These are phyloP conservation scores for Fusarium sulawesiense DNA, from an alignment of 2,329 filamentous ascomycete species.

Conservation along the genomic window DNA sequence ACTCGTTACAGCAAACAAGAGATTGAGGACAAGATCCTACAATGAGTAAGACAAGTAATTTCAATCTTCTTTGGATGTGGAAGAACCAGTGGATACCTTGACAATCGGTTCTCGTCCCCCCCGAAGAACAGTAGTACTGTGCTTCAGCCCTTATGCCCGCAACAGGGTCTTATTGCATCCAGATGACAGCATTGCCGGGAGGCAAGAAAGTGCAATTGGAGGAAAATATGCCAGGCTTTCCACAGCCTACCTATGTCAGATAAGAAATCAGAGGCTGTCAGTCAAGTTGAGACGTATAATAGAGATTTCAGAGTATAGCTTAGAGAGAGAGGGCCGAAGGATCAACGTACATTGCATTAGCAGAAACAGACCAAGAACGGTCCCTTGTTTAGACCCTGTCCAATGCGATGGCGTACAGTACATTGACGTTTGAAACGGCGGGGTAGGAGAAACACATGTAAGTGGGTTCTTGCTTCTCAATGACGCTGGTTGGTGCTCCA, in stretches of 20 bases:
- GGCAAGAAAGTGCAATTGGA: slow-evolving; percentile 2
- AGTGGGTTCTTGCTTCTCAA: slow-evolving; percentile 8
- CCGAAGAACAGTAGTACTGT: background rate
- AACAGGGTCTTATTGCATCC: slow-evolving; percentile 21
- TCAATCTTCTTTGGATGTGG: background rate
- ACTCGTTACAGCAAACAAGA: background rate
- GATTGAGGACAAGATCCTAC: background rate
- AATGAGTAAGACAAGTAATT: background rate
- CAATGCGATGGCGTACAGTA: slow-evolving; percentile 28
- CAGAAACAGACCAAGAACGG: slow-evolving; percentile 17
- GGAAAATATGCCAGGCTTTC: background rate
- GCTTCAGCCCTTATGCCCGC: background rate
- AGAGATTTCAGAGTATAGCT: background rate
- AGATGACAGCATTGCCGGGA: background rate
- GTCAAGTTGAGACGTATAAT: background rate
- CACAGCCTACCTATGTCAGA: background rate
- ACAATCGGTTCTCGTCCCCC: background rate
- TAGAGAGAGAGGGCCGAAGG: slow-evolving; percentile 11
- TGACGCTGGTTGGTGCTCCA: slow-evolving; percentile 13
- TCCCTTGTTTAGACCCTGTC: slow-evolving; percentile 15
- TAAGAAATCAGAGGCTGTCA: slow-evolving; percentile 4
- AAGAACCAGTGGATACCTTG: background rate
- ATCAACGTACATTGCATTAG: slow-evolving; percentile 23
- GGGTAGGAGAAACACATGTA: slow-evolving; percentile 18
- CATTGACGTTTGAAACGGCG: slow-evolving; percentile 37